Evolutionary conservation across 148 eudicot genomes (phyloP), one percentile per base, ranked within the genome.

Genomic region (Dianthus caryophyllus): DNA sequence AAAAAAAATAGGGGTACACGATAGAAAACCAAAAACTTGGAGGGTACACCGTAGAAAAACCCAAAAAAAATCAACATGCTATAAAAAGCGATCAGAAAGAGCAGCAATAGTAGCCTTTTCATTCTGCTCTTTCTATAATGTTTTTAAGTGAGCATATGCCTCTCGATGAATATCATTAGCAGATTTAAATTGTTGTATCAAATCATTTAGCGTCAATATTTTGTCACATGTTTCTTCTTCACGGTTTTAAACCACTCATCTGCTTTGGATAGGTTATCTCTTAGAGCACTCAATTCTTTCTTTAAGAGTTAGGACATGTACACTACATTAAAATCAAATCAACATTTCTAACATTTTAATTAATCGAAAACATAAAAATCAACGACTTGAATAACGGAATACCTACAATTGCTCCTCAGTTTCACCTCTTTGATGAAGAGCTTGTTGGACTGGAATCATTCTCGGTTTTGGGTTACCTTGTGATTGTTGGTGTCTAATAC

Each of bases 381-480:
- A 51, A 41, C 13, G 18, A 59, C 49, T 52, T 62, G 6, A 73
- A 64, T 11, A 67, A 2, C 21, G 13, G 27, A 26, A 14, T 63
- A 90, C 99, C 99, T 88, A 90, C 78, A 88, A 44, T 47, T 68
- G 78, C 67, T 86, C 90, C 73, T 90, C 96, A 64, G 70, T 73
- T 72, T 86, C 74, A 41, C 77, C 88, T 72, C 73, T 83, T 70
- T 83, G 80, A 53, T 79, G 81, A 76, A 83, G 61, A 61, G 98
- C 96, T 81, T 87, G 77, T 73, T 77, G 87, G 67, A 90, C 62
- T 75, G n/a, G n/a, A n/a, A n/a, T n/a, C n/a, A n/a, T n/a, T n/a
- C n/a, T n/a, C n/a, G n/a, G n/a, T n/a, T n/a, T n/a, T n/a, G n/a
- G n/a, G n/a, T n/a, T n/a, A n/a, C n/a, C n/a, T n/a, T n/a, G n/a